These are phyloP conservation scores for Gnomoniopsis sp. DNA, from an alignment of 2,329 filamentous ascomycete genomes.

Conservation along the genomic window DNA sequence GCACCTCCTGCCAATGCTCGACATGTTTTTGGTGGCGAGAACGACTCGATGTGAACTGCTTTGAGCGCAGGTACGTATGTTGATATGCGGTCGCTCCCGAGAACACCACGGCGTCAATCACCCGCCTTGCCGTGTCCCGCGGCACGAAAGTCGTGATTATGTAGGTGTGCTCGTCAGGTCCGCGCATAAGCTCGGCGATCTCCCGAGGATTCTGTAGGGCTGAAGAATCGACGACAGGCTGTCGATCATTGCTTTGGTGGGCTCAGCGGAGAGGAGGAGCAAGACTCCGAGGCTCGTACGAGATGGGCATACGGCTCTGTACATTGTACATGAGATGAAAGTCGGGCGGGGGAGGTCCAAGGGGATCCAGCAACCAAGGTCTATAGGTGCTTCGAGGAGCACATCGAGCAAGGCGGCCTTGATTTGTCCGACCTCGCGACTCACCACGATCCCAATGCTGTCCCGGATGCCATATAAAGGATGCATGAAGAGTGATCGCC, in stretches of 20 bases:
- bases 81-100: background rate
- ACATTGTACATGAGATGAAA: background rate
- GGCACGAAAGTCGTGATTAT: background rate
- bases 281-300: background rate
- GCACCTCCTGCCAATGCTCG: no score
- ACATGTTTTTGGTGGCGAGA: background rate
- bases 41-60: background rate
- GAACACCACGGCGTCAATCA: background rate
- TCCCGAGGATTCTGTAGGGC: background rate
- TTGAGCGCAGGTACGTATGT: background rate
- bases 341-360: no score
- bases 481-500: no score
- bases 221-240: background rate
- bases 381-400: no score
- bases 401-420: no score
- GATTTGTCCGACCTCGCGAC: no score
- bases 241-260: background rate
- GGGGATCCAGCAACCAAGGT: no score
- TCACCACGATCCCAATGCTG: no score
- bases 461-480: no score
- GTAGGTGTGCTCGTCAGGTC: background rate
- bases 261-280: background rate
- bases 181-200: constrained; percentile 6
- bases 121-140: background rate
- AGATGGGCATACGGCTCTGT: no score